Base-by-base conservation (phyloP, 805 yeast genomes). In the Maudiozyma pseudohumilis region DNA sequence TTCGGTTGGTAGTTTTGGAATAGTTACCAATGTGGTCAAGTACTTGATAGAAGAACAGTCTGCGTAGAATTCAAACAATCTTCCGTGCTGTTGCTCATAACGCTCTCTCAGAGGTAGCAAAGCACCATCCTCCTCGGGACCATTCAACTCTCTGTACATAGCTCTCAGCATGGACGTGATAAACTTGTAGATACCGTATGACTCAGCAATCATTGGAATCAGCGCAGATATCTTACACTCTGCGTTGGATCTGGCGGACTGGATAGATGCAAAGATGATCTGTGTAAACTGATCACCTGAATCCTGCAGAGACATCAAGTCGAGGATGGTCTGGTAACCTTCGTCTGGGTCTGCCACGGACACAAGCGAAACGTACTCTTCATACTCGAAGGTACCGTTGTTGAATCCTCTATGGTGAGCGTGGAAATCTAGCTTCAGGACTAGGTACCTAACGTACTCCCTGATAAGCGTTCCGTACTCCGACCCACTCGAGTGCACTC, bases 321-420 rank as follows among this genome's bases (percentile, higher is more conserved):
- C 96, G 45, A 85, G 57, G 43, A 89, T 76, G 1, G 94, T 78
- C 54, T 89, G 95, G 56, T 81, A 88, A 6, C 97, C 97, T 62
- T 87, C 95, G 55, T 89, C 87, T 5, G 96, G 96, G 58, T 89
- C 95, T 50, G 85, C 79, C 27, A 85, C 94, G 3, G 87, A 77
- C 40, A 84, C 74, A 47, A 89, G 68, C 4, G 96, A 84, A 31
- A 88, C 77, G 55, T 89, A 92, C 57, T 89, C 98, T 59, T 87
- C 95, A 55, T 89, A 92, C 56, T 89, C 98, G 60, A 89, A 89
- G 26, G 86, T 86, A 26, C 97, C 98, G 53, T 83, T 89, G 27
- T 50, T 44, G 63, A 89, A 92, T 4, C 87, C 94, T 11, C 84
- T 77, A 52, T 92, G 94, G 41, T 72, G 70, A 41, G 78, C 72